These are phyloP conservation scores for Phylloporus sp. DNA, from an alignment of 768 basidiomycete species.

Conservation along the genomic window DNA sequence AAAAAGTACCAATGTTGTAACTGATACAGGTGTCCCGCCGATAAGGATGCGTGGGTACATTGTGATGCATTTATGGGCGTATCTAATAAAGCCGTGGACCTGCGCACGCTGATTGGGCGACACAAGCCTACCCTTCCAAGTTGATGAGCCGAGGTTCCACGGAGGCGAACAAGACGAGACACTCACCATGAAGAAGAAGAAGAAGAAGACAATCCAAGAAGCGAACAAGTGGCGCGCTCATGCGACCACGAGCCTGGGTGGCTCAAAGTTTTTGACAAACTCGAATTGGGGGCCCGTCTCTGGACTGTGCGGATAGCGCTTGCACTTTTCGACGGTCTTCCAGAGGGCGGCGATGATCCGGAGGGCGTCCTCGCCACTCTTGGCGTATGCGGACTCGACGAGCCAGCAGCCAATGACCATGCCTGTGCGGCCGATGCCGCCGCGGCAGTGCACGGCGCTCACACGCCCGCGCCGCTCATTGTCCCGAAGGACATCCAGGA, in stretches of 20 bases:
- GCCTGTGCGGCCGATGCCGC: conserved; percentile 69
- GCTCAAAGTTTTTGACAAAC: conserved; percentile 59
- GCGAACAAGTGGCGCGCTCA: conserved; percentile 4
- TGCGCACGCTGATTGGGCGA: conserved; percentile 1
- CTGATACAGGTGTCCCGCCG: conserved; percentile 9
- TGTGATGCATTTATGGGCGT: conserved; percentile 22
- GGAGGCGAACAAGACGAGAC: not conserved
- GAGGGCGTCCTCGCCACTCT: conserved; percentile 62
- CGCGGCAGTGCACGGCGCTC: conserved; percentile 75
- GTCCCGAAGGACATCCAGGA: conserved; percentile 57
- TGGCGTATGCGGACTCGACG: conserved; percentile 59
- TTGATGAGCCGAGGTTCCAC: not conserved
- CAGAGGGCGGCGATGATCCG: conserved; percentile 63
- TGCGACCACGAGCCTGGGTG: conserved; percentile 20
- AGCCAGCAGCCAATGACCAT: conserved; percentile 73
- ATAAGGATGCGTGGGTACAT: conserved; percentile 25
- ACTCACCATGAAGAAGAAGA: conserved; percentile 7
- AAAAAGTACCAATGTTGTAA: not conserved
- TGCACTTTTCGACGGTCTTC: conserved; percentile 75
- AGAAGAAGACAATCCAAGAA: not conserved
- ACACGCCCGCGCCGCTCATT: conserved; percentile 57
- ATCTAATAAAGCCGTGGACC: not conserved
- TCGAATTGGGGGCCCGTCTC: conserved; percentile 79
- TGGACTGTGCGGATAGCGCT: conserved; percentile 69
- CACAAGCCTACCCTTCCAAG: not conserved